Base-by-base conservation (phyloP, 2,329 filamentous ascomycete genomes). In the Aspergillus awamori region DNA sequence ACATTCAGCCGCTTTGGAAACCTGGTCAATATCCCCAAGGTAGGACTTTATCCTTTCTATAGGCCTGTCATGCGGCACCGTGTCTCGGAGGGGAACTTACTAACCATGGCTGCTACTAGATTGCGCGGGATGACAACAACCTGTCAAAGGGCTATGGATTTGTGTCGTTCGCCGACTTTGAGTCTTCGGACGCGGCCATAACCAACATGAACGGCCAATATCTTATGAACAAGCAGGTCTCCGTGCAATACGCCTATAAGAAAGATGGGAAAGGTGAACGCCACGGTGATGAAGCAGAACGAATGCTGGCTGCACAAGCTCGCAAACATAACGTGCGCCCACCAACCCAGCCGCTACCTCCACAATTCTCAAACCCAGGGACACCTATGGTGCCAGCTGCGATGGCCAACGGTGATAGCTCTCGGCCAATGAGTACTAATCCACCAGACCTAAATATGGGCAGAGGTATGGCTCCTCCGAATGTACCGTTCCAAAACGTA, bases 161-260 rank as follows among this genome's bases (percentile, higher is more conserved):
- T 74, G 90, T 98, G 67, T 96, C 90, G 57, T 99, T 93, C 72
- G 89, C 89, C 74, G 90, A 91, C 73, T 99, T 99, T 75, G 95
- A 98, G 73, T 90, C 92, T 69, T 95, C 92, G 10, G 95, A 99
- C 72, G 89, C 92, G 64, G 93, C 95, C 45, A 92, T 96, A 65
- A 85, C 88, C 67, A 95, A 94, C 75, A 93, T 99, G 90, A 91
- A 97, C 75, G 92, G 92, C 55, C 93, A 98, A 80, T 98, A 95
- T 78, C 87, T 99, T 63, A 93, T 96, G 83, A 97, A 95, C 83
- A 97, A 97, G 81, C 91, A 97, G 77, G 90, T 98, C 69, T 91
- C 90, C 2, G 95, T 99, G 48, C 94, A 98, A 78, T 99, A 98
- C 77, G 95, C 95, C 41, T 98, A 97, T 85, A 99, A 99, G 84